phyloP scores from a whole-genome alignment of 2,329 filamentous ascomycete genomes.

The Blastomyces emzantsi region DNA sequence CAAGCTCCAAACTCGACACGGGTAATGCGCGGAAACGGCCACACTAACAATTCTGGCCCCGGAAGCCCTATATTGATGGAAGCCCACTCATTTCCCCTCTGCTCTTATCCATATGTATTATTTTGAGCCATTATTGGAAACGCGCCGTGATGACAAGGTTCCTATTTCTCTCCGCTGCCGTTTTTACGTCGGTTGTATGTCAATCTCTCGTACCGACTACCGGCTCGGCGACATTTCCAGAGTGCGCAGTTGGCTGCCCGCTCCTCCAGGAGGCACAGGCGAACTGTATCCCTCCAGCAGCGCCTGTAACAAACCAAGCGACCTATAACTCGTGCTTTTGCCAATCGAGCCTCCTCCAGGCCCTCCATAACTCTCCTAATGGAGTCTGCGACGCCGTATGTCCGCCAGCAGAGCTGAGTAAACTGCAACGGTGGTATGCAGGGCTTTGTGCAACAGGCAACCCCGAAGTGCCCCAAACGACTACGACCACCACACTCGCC shows the following conservation, averaged over 20 bases:
- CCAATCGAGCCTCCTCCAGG: constrained; percentile 48
- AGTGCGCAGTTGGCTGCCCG: constrained; percentile 53
- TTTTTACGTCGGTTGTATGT: constrained; percentile 19
- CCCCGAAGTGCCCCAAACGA: background rate
- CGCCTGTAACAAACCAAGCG: constrained; percentile 39
- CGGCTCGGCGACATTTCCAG: constrained; percentile 45
- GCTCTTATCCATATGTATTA: background rate
- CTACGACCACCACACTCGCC: background rate
- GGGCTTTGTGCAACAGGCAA: constrained; percentile 45
- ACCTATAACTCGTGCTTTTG: constrained; percentile 68
- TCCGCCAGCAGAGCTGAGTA: constrained; percentile 43
- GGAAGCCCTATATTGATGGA: background rate
- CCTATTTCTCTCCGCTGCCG: constrained; percentile 20
- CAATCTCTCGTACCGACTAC: constrained; percentile 29
- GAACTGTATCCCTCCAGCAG: constrained; percentile 56
- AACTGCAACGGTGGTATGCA: constrained; percentile 62
- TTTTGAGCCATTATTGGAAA: background rate
- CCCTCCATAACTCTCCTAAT: constrained; percentile 48
- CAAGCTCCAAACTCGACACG: background rate
- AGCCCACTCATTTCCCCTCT: background rate
- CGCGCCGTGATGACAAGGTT: background rate
- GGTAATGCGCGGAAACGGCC: background rate
- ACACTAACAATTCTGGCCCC: background rate
- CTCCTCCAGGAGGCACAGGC: constrained; percentile 61
- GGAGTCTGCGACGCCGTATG: constrained; percentile 57